phyloP scores from a whole-genome alignment of 352 stramenopile species.

The Globisporangium polare region DNA sequence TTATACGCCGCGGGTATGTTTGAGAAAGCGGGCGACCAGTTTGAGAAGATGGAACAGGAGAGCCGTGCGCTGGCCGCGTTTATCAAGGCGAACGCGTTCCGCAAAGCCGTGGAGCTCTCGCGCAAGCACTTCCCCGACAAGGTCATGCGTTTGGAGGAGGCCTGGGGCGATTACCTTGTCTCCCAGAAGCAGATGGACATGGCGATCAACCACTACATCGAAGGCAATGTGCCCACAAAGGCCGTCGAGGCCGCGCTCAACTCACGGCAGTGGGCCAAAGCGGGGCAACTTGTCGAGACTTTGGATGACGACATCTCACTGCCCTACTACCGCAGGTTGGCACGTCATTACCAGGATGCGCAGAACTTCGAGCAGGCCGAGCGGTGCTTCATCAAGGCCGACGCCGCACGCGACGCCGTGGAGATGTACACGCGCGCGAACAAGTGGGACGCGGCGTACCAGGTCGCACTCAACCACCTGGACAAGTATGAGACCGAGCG shows the following conservation, averaged over 20 bases:
- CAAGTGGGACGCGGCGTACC: conserved; percentile 92
- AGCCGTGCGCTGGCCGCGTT: conserved; percentile 88
- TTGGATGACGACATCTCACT: conserved; percentile 87
- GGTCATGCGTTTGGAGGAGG: conserved; percentile 88
- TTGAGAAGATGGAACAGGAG: conserved; percentile 92
- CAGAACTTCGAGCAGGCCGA: conserved; percentile 86
- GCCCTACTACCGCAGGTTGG: conserved; percentile 88
- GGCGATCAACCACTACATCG: conserved; percentile 96
- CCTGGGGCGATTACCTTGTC: conserved; percentile 93
- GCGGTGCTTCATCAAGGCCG: conserved; percentile 91
- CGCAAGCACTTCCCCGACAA: conserved; percentile 89
- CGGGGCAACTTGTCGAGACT: conserved; percentile 89
- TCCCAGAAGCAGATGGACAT: conserved; percentile 94
- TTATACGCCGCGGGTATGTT: conserved; percentile 89
- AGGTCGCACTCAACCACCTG: conserved; percentile 90
- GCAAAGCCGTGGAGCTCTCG: conserved; percentile 91
- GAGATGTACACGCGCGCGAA: conserved; percentile 94
- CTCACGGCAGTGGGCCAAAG: conserved; percentile 92
- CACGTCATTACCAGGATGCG: conserved; percentile 88
- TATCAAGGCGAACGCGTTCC: conserved; percentile 91
- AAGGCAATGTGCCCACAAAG: conserved; percentile 90
- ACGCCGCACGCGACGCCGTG: conserved; percentile 84
- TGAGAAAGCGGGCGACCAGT: conserved; percentile 93
- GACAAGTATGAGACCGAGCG: conserved; percentile 90
- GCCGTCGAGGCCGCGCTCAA: conserved; percentile 91